Percentiles rank a stretch among this genome's conserved stretches.
phyloP scores from a whole-genome alignment of 106 monocot genomes.

The Acanthochlamys bracteata region DNA sequence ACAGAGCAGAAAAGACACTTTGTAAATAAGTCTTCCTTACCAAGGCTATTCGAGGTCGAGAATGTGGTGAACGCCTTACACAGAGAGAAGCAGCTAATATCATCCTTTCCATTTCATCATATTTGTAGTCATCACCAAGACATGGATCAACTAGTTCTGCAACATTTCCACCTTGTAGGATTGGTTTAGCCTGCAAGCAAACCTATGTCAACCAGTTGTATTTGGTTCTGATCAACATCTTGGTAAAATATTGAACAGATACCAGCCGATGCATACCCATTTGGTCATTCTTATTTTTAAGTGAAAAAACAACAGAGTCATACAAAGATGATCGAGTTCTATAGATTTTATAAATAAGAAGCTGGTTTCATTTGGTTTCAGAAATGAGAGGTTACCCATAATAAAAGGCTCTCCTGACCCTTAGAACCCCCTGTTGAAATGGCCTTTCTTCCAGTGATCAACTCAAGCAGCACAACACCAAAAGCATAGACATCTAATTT shows the following conservation, averaged over 20 bases:
- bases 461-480: conserved; percentile 88
- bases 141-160: conserved; percentile 59
- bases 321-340: too few species aligned
- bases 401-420: conserved; percentile 66
- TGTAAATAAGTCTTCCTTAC: conserved; percentile 33
- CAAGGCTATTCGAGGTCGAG: conserved; percentile 47
- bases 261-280: too few species aligned
- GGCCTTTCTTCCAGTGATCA: conserved; percentile 72
- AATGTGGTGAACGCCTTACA: conserved; percentile 41
- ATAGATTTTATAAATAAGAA: too few species aligned
- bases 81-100: conserved; percentile 73
- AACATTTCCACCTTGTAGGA: conserved; percentile 43
- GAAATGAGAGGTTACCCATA: conserved; percentile 53
- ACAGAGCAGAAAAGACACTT: background rate
- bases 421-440: conserved; percentile 37
- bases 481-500: conserved; percentile 89
- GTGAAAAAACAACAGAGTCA: too few species aligned
- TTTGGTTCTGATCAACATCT: too few species aligned
- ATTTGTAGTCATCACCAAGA: conserved; percentile 39
- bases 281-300: too few species aligned
- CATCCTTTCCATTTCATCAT: conserved; percentile 52
- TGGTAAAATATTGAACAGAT: too few species aligned
- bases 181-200: conserved; percentile 55
- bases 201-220: too few species aligned
- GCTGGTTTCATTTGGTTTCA: too few species aligned